Conservation (phyloP, 2,329 filamentous ascomycete genomes). For the Xylariaceae sp. region DNA sequence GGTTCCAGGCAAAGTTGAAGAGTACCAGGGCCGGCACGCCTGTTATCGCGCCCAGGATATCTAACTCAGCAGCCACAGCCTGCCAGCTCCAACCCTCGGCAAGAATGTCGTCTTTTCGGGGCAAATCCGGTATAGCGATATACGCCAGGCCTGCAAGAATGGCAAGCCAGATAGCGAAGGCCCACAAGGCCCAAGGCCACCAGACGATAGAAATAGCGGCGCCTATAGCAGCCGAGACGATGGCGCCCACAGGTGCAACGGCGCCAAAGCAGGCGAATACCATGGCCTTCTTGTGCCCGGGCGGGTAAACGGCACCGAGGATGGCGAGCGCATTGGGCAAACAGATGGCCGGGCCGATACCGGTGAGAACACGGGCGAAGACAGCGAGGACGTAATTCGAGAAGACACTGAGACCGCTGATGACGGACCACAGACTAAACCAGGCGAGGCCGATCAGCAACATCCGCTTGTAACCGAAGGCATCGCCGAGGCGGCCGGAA, state of each 20-base stretch:
- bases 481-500: slow-evolving; percentile 45
- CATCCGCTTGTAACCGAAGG: slow-evolving; percentile 45
- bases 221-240: slow-evolving; percentile 20
- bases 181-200: slow-evolving; percentile 29
- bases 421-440: slow-evolving; percentile 43
- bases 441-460: slow-evolving; percentile 44
- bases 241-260: slow-evolving; percentile 23
- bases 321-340: slow-evolving; percentile 52
- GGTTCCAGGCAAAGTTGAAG: slow-evolving; percentile 58
- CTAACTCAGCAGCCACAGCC: slow-evolving; percentile 20
- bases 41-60: slow-evolving; percentile 23
- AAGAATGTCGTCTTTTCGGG: slow-evolving; percentile 17
- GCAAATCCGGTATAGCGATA: slow-evolving; percentile 21
- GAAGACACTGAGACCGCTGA: slow-evolving; percentile 41
- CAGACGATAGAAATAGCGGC: slow-evolving; percentile 21
- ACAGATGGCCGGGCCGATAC: slow-evolving; percentile 48
- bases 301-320: slow-evolving; percentile 43
- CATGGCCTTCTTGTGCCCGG: slow-evolving; percentile 28
- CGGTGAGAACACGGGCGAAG: slow-evolving; percentile 44
- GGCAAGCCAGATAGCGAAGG: slow-evolving; percentile 20
- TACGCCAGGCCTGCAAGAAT: slow-evolving; percentile 18
- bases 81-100: slow-evolving; percentile 13
- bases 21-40: slow-evolving; percentile 51
- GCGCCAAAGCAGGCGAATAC: slow-evolving; percentile 28
- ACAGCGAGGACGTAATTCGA: slow-evolving; percentile 30